Evolutionary conservation across 2,329 filamentous ascomycete species (phyloP).

Genomic region (Fusarium pseudograminearum): DNA sequence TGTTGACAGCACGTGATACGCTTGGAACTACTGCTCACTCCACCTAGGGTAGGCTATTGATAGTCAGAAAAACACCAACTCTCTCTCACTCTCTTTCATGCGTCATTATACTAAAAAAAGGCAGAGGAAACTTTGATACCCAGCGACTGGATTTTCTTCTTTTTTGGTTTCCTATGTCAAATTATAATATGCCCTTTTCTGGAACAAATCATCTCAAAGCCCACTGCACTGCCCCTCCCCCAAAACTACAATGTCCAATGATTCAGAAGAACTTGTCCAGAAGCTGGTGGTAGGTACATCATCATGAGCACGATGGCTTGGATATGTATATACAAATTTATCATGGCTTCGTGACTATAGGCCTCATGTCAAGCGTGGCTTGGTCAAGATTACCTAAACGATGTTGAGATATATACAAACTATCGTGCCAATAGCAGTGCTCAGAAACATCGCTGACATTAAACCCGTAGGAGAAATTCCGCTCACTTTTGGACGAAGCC

Average conservation of each 20-base stretch:
- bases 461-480: slow-evolving; percentile 72
- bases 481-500: slow-evolving; percentile 80
- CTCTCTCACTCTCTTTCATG: slow-evolving; percentile 34
- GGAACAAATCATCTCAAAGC: slow-evolving; percentile 21
- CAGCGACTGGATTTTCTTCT: not conserved
- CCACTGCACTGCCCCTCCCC: slow-evolving; percentile 26
- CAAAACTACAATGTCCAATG: slow-evolving; percentile 41
- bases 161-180: slow-evolving; percentile 1
- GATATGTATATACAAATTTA: not conserved
- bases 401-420: slow-evolving; percentile 7
- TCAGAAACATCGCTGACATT: slow-evolving; percentile 23
- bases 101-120: slow-evolving; percentile 22
- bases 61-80: slow-evolving; percentile 31
- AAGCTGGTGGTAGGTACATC: slow-evolving; percentile 49
- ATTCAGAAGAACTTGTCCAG: slow-evolving; percentile 44
- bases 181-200: slow-evolving; percentile 42
- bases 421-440: not conserved
- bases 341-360: slow-evolving; percentile 5
- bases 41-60: slow-evolving; percentile 13
- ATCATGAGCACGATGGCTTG: not conserved
- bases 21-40: slow-evolving; percentile 20
- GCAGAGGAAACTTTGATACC: not conserved
- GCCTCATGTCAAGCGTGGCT: slow-evolving; percentile 7
- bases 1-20: slow-evolving; percentile 30
- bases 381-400: slow-evolving; percentile 2